Percentiles rank a stretch among this genome's conserved stretches.
These are phyloP conservation scores for Phytophthora citrophthora DNA, from an alignment of 352 stramenopile species.

Conservation along the genomic window DNA sequence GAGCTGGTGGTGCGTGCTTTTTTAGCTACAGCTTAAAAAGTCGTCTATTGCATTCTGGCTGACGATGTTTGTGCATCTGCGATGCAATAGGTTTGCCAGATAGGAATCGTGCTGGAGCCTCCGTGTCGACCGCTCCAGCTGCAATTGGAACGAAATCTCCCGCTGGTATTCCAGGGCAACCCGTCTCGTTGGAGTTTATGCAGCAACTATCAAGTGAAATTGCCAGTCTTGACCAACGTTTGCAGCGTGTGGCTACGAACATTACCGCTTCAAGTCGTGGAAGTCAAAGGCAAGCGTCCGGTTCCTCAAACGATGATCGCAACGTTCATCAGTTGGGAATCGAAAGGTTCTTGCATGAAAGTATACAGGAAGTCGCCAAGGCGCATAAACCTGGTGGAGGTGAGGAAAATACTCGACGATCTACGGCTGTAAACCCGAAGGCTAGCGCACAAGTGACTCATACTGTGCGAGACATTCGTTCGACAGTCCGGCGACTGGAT, in stretches of 20 bases:
- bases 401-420: not conserved
- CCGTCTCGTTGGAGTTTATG: constrained; percentile 29
- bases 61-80: not conserved
- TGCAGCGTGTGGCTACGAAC: constrained; percentile 29
- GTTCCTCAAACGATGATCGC: constrained; percentile 1
- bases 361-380: constrained; percentile 50
- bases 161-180: not conserved
- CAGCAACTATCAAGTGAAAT: constrained; percentile 41
- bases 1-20: not conserved
- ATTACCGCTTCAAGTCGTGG: constrained; percentile 3
- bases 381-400: constrained; percentile 5
- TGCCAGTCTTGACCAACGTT: constrained; percentile 25
- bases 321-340: constrained; percentile 47
- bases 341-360: constrained; percentile 58
- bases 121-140: constrained; percentile 23
- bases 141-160: constrained; percentile 3
- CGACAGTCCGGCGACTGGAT: constrained; percentile 68
- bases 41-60: not conserved
- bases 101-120: constrained; percentile 6
- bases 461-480: constrained; percentile 65
- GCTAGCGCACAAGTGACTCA: constrained; percentile 59
- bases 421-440: constrained; percentile 33
- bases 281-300: not conserved
- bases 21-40: not conserved
- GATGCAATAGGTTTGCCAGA: constrained; percentile 5